Evolutionary conservation across 306 rosid species (phyloP).

Genomic region (Biancaea sappan): DNA sequence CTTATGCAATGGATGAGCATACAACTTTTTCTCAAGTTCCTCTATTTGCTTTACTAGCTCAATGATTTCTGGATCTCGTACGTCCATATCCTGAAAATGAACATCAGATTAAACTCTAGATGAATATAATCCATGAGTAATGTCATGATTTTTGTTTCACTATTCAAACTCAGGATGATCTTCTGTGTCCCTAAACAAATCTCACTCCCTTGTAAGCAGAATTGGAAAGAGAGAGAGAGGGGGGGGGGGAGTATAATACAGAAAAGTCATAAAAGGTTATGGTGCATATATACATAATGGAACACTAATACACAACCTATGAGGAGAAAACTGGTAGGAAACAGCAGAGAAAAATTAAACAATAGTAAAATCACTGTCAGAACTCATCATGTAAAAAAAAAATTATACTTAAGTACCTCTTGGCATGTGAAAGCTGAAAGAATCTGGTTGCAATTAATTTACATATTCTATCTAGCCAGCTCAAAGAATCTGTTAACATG

Average conservation of each 20-base stretch:
- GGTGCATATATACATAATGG: slow-evolving; percentile 5
- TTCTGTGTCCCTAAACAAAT: not conserved
- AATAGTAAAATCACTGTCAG: not conserved
- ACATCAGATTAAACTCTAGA: slow-evolving; percentile 25
- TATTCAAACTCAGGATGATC: slow-evolving; percentile 10
- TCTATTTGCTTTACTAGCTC: slow-evolving; percentile 78
- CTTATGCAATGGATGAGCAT: slow-evolving; percentile 88
- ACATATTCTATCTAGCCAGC: not conserved
- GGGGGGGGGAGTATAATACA: not conserved
- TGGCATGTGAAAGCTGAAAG: slow-evolving; percentile 20
- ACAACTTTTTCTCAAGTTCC: slow-evolving; percentile 77
- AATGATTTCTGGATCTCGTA: slow-evolving; percentile 76
- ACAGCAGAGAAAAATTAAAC: not conserved
- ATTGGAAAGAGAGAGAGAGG: slow-evolving; percentile 12
- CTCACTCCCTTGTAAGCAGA: slow-evolving; percentile 6
- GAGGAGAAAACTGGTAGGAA: not conserved
- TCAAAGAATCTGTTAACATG: not conserved
- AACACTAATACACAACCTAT: not conserved
- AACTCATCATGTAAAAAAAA: not conserved
- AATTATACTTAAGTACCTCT: not conserved
- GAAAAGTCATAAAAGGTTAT: slow-evolving; percentile 2
- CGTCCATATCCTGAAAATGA: slow-evolving; percentile 79
- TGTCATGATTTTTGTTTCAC: not conserved
- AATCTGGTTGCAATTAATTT: not conserved
- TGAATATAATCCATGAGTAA: slow-evolving; percentile 2